Percentiles rank a stretch among this genome's conserved stretches.
These are phyloP conservation scores for Yarrowia sp. DNA, from an alignment of 805 yeast species.

Conservation along the genomic window DNA sequence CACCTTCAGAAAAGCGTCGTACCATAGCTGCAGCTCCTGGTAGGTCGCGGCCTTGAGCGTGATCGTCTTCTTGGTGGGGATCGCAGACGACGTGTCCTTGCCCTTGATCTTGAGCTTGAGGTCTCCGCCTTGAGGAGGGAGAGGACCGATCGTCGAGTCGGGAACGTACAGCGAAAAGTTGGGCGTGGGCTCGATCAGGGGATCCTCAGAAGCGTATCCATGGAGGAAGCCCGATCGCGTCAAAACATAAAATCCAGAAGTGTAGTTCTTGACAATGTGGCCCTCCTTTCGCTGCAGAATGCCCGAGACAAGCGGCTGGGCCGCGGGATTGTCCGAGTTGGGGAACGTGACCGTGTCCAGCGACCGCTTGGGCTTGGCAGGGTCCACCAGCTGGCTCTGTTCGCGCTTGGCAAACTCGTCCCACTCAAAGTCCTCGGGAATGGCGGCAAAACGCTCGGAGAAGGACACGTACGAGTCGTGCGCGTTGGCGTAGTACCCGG, in stretches of 20 bases:
- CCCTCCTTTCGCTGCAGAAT: constrained; percentile 48
- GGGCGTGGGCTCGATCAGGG: constrained; percentile 46
- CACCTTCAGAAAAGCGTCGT: constrained; percentile 37
- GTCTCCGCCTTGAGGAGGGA: constrained; percentile 40
- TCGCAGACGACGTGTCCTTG: constrained; percentile 42
- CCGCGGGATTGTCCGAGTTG: constrained; percentile 44
- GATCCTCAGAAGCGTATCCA: constrained; percentile 48
- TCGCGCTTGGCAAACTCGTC: constrained; percentile 41
- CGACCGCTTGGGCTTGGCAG: constrained; percentile 41
- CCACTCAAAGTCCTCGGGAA: constrained; percentile 50
- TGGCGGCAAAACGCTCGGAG: constrained; percentile 38
- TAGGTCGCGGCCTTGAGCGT: constrained; percentile 46
- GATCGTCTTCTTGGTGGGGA: constrained; percentile 40
- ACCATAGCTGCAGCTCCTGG: constrained; percentile 50
- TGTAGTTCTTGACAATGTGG: constrained; percentile 44
- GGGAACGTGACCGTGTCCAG: constrained; percentile 42
- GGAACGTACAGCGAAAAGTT: constrained; percentile 49
- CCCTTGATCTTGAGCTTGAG: constrained; percentile 46
- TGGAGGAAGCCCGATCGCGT: constrained; percentile 47
- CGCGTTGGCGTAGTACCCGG: constrained; percentile 38
- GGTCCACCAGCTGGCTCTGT: constrained; percentile 39
- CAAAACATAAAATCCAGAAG: constrained; percentile 47
- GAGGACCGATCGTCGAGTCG: constrained; percentile 45
- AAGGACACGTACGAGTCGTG: constrained; percentile 38
- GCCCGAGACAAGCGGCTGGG: constrained; percentile 51